Percentiles rank a stretch among this genome's conserved stretches.
Conservation (phyloP, 768 basidiomycete genomes). For the Podaxis mareebaensis region DNA sequence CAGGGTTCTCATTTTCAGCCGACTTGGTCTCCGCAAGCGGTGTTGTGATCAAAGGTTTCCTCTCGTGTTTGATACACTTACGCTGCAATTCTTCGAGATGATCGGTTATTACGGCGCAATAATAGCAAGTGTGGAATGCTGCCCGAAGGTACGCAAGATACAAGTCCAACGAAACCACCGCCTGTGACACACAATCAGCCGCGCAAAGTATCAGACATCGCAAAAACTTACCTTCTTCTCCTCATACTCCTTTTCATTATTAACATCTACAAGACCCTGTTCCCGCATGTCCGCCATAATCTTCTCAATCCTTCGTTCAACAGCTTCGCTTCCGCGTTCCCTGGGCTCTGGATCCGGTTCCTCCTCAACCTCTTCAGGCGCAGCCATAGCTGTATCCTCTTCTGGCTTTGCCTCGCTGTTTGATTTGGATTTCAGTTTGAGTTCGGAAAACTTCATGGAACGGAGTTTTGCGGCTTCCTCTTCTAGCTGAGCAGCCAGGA, state of each 20-base stretch:
- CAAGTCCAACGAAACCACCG: constrained; percentile 83
- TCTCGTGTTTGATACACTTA: constrained; percentile 90
- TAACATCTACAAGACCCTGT: constrained; percentile 56
- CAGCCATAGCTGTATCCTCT: constrained; percentile 32
- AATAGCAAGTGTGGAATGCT: constrained; percentile 95
- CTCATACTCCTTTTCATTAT: constrained; percentile 67
- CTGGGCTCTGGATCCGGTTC: constrained; percentile 58
- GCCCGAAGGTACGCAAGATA: constrained; percentile 91
- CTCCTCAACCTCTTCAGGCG: constrained; percentile 40
- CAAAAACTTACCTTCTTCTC: constrained; percentile 63
- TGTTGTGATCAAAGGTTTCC: constrained; percentile 70
- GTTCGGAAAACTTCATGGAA: constrained; percentile 36
- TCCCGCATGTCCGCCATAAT: constrained; percentile 70
- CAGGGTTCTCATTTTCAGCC: constrained; percentile 53
- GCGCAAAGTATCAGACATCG: constrained; percentile 23
- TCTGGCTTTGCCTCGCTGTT: constrained; percentile 25
- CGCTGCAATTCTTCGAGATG: constrained; percentile 94
- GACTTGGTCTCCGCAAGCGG: constrained; percentile 59
- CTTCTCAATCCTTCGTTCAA: constrained; percentile 81
- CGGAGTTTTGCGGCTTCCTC: constrained; percentile 61
- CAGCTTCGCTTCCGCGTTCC: constrained; percentile 72
- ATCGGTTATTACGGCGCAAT: constrained; percentile 91
- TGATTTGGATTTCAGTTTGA: constrained; percentile 21
- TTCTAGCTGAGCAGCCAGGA: constrained; percentile 74
- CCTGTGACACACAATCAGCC: constrained; percentile 41